Evolutionary conservation across 495 filamentous ascomycete genomes (phyloP).

Genomic region (Penicillium silybi): DNA sequence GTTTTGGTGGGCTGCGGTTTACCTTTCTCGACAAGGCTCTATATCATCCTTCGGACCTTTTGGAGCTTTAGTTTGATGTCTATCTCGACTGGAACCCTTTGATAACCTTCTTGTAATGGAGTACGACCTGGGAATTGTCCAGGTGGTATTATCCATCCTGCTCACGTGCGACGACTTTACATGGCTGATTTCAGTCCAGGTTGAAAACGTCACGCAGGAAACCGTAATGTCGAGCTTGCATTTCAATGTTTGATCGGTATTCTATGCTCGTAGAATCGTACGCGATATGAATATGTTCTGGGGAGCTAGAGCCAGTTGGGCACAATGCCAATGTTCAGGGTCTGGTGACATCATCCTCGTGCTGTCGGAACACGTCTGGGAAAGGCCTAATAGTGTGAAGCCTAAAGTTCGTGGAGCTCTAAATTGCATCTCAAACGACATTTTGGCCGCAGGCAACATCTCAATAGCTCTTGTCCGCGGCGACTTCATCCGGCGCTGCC

Average conservation of each 20-base stretch:
- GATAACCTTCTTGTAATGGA: not conserved
- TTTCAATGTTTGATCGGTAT: not conserved
- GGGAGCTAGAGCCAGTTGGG: not conserved
- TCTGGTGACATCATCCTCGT: conserved; percentile 25
- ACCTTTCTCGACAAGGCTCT: not conserved
- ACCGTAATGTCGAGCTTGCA: too few relatives aligned
- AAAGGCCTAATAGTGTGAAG: not conserved
- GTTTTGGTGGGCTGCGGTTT: not conserved
- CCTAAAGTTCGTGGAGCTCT: not conserved
- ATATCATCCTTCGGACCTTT: too few relatives aligned
- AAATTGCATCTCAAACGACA: not conserved
- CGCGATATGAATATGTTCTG: not conserved
- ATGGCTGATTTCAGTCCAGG: too few relatives aligned
- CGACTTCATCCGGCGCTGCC: not conserved
- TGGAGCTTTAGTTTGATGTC: not conserved
- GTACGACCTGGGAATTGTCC: not conserved
- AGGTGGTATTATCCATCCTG: not conserved
- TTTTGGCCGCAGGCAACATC: not conserved
- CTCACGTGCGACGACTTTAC: not conserved
- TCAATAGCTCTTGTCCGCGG: not conserved
- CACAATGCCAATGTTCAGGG: not conserved
- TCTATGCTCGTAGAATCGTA: not conserved
- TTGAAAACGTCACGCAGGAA: too few relatives aligned
- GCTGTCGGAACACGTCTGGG: not conserved
- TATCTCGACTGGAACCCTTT: not conserved